Evolutionary conservation across 345 rosid genomes (phyloP).

Genomic region (Eutrema heterophyllum): DNA sequence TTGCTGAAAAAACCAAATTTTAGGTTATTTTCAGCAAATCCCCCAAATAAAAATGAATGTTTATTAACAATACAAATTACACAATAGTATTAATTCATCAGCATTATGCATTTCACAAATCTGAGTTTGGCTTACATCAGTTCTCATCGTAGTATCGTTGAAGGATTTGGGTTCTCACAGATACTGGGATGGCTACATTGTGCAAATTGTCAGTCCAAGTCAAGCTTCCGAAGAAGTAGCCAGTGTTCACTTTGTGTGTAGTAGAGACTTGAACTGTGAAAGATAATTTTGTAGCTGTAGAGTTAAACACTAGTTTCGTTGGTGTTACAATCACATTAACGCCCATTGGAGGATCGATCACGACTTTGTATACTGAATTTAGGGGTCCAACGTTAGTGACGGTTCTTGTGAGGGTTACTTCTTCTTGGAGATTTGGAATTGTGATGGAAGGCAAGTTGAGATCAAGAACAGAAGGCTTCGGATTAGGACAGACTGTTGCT

Average conservation of each 20-base stretch:
- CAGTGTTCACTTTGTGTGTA: slow-evolving; percentile 30
- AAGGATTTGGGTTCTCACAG: slow-evolving; percentile 11
- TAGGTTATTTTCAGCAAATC: no score
- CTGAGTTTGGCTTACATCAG: neutral
- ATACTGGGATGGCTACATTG: slow-evolving; percentile 9
- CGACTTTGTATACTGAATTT: slow-evolving; percentile 25
- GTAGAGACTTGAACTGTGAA: slow-evolving; percentile 23
- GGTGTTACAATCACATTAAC: slow-evolving; percentile 22
- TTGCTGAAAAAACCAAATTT: no score
- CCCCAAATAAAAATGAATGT: no score
- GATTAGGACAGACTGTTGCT: slow-evolving; percentile 20
- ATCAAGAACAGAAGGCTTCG: slow-evolving; percentile 20
- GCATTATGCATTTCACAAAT: no score
- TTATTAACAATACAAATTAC: no score
- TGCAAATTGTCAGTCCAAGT: slow-evolving; percentile 35
- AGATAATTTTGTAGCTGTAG: slow-evolving; percentile 8
- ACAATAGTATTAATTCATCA: no score
- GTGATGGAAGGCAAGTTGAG: slow-evolving; percentile 7
- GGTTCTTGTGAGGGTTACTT: slow-evolving; percentile 26
- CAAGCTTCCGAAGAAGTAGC: slow-evolving; percentile 43
- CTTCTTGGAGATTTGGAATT: slow-evolving; percentile 20
- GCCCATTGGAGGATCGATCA: slow-evolving; percentile 33
- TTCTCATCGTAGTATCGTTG: slow-evolving; percentile 1
- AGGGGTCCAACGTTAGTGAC: slow-evolving; percentile 43
- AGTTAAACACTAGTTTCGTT: slow-evolving; percentile 13